These are phyloP conservation scores for Dunaliella salina DNA, from an alignment of 163 green algal species.

Conservation along the genomic window DNA sequence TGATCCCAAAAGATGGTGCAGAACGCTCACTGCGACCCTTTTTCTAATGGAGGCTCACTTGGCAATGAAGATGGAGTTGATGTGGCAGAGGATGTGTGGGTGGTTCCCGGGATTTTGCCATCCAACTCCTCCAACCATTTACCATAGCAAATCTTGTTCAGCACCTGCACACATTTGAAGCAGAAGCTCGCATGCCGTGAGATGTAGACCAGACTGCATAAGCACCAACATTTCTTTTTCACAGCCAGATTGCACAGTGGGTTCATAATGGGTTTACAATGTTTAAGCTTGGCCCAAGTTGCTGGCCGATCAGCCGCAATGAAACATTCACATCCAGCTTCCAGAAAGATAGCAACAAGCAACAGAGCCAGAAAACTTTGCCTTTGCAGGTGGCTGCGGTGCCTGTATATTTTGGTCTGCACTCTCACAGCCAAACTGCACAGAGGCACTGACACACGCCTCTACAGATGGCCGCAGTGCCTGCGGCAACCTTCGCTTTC, in stretches of 20 bases:
- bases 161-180: background rate
- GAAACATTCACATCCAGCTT: background rate
- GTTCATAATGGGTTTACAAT: background rate
- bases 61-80: background rate
- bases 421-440: too few species aligned
- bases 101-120: background rate
- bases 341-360: too few species aligned
- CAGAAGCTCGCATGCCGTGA: too few species aligned
- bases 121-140: slow-evolving; percentile 8
- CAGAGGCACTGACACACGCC: too few species aligned
- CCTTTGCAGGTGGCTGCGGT: too few species aligned
- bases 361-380: too few species aligned
- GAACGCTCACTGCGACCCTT: background rate
- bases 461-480: too few species aligned
- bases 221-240: background rate
- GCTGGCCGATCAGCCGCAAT: background rate
- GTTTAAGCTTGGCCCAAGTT: background rate
- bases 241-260: background rate
- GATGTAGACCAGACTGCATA: too few species aligned
- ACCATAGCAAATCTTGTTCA: slow-evolving; percentile 7
- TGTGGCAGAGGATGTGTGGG: background rate
- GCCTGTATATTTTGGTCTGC: too few species aligned
- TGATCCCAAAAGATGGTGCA: too few species aligned
- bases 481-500: too few species aligned
- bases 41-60: background rate